phyloP scores from a whole-genome alignment of 108 stramenopile species.

The Cyclotella distinguenda region DNA sequence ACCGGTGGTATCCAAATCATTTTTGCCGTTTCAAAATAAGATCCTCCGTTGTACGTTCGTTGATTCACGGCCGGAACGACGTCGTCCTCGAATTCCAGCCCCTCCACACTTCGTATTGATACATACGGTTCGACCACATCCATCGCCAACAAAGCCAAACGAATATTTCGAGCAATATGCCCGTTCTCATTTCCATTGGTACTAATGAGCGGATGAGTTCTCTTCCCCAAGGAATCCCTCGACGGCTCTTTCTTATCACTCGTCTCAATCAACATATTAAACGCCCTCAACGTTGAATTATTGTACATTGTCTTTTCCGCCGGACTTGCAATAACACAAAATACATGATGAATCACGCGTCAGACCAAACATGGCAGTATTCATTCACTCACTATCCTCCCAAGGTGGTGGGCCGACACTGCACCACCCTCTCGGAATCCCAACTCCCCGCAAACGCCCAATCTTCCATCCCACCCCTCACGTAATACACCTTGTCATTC shows the following conservation, averaged over 20 bases:
- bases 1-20: slow-evolving; percentile 28
- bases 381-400: too few species aligned
- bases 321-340: too few species aligned
- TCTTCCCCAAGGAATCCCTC: slow-evolving; percentile 58
- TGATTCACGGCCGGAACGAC: slow-evolving; percentile 34
- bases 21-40: slow-evolving; percentile 34
- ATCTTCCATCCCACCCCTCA: slow-evolving; percentile 97
- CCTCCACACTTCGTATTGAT: slow-evolving; percentile 34
- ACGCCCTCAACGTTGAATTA: slow-evolving; percentile 75
- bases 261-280: slow-evolving; percentile 93
- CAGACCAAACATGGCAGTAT: too few species aligned
- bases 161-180: slow-evolving; percentile 82
- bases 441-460: slow-evolving; percentile 94
- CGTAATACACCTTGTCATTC: slow-evolving; percentile 92
- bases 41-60: slow-evolving; percentile 17
- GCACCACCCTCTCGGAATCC: slow-evolving; percentile 70
- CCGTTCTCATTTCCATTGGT: slow-evolving; percentile 60
- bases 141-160: slow-evolving; percentile 60
- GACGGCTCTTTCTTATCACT: slow-evolving; percentile 71
- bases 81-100: slow-evolving; percentile 42
- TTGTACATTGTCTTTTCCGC: slow-evolving; percentile 64
- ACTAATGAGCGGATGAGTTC: slow-evolving; percentile 51
- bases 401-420: slow-evolving; percentile 60
- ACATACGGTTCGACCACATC: slow-evolving; percentile 88
- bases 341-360: too few species aligned